Percentiles rank a stretch among this genome's conserved stretches.
Evolutionary conservation across 108 stramenopile genomes (phyloP).

Genomic region (Skeletonema costatum): DNA sequence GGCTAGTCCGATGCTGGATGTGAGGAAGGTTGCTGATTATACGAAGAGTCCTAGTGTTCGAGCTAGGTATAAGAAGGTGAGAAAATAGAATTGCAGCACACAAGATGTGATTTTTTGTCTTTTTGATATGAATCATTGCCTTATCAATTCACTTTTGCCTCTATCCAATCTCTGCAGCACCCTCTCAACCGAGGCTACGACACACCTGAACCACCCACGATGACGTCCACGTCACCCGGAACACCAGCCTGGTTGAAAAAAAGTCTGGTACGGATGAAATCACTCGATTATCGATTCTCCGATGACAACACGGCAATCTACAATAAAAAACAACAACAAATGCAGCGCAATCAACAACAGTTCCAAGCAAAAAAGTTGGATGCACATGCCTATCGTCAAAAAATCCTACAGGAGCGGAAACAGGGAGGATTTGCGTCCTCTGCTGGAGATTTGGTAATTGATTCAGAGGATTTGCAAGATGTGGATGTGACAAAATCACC

Average conservation of each 20-base stretch:
- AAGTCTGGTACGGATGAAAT: constrained; percentile 33
- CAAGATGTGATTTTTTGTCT: neutral
- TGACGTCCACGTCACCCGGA: neutral
- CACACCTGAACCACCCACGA: constrained; percentile 28
- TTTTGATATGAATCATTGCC: neutral
- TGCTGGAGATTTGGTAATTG: constrained; percentile 23
- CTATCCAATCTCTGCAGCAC: neutral
- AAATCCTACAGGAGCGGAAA: constrained; percentile 48
- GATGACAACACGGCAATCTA: constrained; percentile 35
- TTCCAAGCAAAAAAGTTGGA: constrained; percentile 23
- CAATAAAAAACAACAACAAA: constrained; percentile 5
- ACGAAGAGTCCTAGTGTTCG: constrained; percentile 69
- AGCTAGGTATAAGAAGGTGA: constrained; percentile 34
- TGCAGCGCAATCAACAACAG: neutral
- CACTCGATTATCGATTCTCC: constrained; percentile 35
- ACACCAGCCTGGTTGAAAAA: constrained; percentile 37
- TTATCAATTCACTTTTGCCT: neutral
- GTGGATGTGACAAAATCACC: constrained; percentile 34
- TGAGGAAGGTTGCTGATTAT: constrained; percentile 48
- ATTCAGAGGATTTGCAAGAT: constrained; percentile 15
- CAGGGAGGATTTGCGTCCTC: constrained; percentile 24
- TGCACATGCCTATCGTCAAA: constrained; percentile 61
- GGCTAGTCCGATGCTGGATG: constrained; percentile 63
- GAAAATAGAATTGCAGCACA: neutral
- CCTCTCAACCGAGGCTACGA: constrained; percentile 35